A percentile compares a stretch with the other conserved stretches of the same genome.
Evolutionary conservation across 1,284 basidiomycete genomes (phyloP).

Genomic region (Ceratobasidium sp.): DNA sequence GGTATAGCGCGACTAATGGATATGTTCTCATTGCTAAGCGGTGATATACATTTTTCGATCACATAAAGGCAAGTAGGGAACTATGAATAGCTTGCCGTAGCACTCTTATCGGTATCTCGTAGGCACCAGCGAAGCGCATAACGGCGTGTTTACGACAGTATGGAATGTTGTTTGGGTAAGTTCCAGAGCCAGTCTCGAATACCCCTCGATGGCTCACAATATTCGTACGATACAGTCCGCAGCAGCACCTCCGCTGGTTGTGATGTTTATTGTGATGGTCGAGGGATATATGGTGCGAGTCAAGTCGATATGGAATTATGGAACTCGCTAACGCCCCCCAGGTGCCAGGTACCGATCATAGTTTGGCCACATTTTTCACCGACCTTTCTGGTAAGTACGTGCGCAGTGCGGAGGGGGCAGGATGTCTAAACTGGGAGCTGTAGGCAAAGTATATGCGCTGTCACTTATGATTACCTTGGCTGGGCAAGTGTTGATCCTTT

Average conservation of each 20-base stretch:
- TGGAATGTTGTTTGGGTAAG: constrained; percentile 28
- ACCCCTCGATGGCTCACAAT: neutral
- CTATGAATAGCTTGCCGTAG: neutral
- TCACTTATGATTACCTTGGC: constrained; percentile 23
- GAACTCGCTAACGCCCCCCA: neutral
- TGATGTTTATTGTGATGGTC: constrained; percentile 4
- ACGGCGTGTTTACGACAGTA: neutral
- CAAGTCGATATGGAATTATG: neutral
- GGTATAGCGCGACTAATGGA: neutral
- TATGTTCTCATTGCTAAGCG: neutral
- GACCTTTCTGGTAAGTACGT: constrained; percentile 18
- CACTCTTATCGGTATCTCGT: neutral
- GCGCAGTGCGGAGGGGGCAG: too few species aligned
- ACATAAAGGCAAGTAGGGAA: neutral
- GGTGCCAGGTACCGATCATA: constrained; percentile 10
- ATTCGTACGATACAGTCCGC: neutral
- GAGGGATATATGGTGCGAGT: constrained; percentile 14
- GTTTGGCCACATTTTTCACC: constrained; percentile 7
- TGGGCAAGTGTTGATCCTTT: neutral
- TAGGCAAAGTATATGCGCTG: constrained; percentile 29
- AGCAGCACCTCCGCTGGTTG: constrained; percentile 6
- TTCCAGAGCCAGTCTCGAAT: neutral
- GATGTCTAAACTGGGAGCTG: neutral
- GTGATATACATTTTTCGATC: neutral
- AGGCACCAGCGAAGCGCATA: constrained; percentile 5